phyloP scores from a whole-genome alignment of 371 early-diverging fungal species.

The Mortierella sp. region DNA sequence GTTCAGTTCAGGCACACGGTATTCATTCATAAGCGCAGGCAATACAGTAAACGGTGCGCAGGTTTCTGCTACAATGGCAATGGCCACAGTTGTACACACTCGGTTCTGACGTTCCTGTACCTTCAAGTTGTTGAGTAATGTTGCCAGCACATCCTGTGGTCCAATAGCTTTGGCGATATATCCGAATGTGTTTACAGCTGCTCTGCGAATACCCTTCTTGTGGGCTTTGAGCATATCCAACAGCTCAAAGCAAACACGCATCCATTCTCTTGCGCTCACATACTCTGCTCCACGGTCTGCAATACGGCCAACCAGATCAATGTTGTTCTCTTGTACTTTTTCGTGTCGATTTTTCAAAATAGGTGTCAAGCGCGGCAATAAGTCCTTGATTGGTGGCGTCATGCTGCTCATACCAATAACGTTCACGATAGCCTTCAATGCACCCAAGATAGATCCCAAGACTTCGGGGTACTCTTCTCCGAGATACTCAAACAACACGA shows the following conservation, averaged over 20 bases:
- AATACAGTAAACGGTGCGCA: slow-evolving; percentile 98
- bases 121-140: slow-evolving; percentile 96
- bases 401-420: slow-evolving; percentile 98
- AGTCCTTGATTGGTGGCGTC: slow-evolving; percentile 98
- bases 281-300: slow-evolving; percentile 98
- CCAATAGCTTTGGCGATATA: slow-evolving; percentile 99
- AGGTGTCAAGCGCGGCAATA: slow-evolving; percentile 95
- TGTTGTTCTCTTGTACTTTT: slow-evolving; percentile 91
- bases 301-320: slow-evolving; percentile 97
- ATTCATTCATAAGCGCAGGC: slow-evolving; percentile 98
- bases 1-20: slow-evolving; percentile 97
- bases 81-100: slow-evolving; percentile 98
- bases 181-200: slow-evolving; percentile 97
- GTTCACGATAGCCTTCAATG: slow-evolving; percentile 92
- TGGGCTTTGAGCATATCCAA: slow-evolving; percentile 97
- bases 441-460: slow-evolving; percentile 93
- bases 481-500: slow-evolving; percentile 95
- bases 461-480: slow-evolving; percentile 99
- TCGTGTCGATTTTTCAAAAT: slow-evolving; percentile 98
- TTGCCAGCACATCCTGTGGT: slow-evolving; percentile 98
- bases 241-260: slow-evolving; percentile 98
- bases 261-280: slow-evolving; percentile 99
- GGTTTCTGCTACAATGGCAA: slow-evolving; percentile 94
- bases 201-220: slow-evolving; percentile 95
- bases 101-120: slow-evolving; percentile 99